phyloP scores from a whole-genome alignment of 140 eudicot genomes.

The Anethum foeniculum region DNA sequence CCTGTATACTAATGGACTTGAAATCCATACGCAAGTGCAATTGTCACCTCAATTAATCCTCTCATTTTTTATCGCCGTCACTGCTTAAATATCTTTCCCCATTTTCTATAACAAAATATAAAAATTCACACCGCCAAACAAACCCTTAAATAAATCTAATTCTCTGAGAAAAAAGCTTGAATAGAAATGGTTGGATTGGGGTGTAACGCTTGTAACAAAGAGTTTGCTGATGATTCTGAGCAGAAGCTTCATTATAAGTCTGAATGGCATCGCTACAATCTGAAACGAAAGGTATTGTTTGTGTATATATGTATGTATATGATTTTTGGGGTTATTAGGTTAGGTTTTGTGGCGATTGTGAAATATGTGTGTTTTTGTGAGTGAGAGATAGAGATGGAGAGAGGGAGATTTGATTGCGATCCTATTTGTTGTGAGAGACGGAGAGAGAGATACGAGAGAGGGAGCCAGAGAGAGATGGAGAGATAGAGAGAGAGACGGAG shows the following conservation, averaged over 20 bases:
- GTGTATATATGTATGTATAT: neutral
- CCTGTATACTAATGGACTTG: neutral
- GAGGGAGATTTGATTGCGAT: no score
- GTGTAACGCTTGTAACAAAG: slow-evolving; percentile 74
- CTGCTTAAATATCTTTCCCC: neutral
- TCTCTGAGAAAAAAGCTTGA: neutral
- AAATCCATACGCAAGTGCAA: neutral
- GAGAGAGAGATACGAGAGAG: no score
- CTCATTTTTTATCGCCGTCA: neutral
- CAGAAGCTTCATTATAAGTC: slow-evolving; percentile 76
- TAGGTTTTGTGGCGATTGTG: neutral
- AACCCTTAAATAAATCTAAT: neutral
- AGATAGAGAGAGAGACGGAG: no score
- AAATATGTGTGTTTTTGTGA: neutral
- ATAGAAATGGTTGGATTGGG: slow-evolving; percentile 40
- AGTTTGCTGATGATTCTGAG: slow-evolving; percentile 35
- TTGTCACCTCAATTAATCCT: neutral
- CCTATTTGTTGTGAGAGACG: no score
- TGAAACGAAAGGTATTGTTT: slow-evolving; percentile 66
- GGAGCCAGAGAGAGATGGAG: no score
- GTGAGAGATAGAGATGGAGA: no score
- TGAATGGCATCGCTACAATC: slow-evolving; percentile 87
- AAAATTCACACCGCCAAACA: neutral
- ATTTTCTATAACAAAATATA: neutral
- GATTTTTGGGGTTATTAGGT: neutral